Percentiles rank a stretch among this genome's conserved stretches.
Conservation (phyloP, 495 filamentous ascomycete species). For the Trichoderma reesei region DNA sequence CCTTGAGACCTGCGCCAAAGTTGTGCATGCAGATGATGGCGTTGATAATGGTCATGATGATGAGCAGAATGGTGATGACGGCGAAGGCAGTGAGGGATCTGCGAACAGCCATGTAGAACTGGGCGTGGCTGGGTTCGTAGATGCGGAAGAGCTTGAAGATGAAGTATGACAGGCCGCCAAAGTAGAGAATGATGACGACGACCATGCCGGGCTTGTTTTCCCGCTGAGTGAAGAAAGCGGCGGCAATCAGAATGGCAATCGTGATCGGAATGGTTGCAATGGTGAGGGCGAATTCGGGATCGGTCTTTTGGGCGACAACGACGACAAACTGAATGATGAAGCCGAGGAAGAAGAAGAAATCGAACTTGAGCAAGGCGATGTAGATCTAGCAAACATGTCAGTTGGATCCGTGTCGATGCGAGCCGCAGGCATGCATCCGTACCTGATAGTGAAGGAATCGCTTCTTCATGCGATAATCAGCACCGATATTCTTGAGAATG, state of each 20-base stretch:
- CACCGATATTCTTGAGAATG: constrained; percentile 98
- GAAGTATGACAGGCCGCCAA: constrained; percentile 89
- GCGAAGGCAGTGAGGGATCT: constrained; percentile 85
- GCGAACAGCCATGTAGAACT: constrained; percentile 61
- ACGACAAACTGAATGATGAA: constrained; percentile 97
- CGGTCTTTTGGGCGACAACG: constrained; percentile 59
- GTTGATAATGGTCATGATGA: constrained; percentile 81
- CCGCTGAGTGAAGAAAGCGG: constrained; percentile 72
- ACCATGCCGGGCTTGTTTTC: constrained; percentile 75
- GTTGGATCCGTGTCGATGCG: constrained; percentile 22
- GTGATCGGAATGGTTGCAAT: constrained; percentile 84
- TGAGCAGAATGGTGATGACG: constrained; percentile 79
- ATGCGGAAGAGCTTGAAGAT: constrained; percentile 96
- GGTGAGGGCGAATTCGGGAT: constrained; percentile 76
- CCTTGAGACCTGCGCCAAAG: constrained; percentile 85
- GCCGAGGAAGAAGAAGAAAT: constrained; percentile 99
- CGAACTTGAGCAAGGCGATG: constrained; percentile 94
- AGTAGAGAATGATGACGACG: constrained; percentile 72
- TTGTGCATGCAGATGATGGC: constrained; percentile 80
- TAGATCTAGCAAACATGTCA: constrained; percentile 61
- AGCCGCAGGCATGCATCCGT: constrained; percentile 18
- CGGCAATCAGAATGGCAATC: constrained; percentile 73
- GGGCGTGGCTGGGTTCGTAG: constrained; percentile 50
- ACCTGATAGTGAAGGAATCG: constrained; percentile 96
- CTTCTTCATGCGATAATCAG: constrained; percentile 93